Conservation (phyloP, 2,329 filamentous ascomycete species). For the Intubia oerlemansii region DNA sequence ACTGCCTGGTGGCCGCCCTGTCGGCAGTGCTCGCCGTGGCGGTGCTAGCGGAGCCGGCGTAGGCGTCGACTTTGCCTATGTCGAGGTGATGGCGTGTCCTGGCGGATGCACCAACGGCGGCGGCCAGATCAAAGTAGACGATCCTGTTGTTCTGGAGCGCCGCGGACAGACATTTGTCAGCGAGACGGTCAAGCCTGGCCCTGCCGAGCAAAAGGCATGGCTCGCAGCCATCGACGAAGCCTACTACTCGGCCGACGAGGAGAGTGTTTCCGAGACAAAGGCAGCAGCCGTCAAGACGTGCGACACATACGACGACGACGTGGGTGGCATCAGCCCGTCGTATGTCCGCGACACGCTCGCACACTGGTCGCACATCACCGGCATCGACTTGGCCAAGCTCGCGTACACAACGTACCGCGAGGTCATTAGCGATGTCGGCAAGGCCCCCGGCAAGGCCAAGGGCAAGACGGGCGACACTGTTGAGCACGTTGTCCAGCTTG, state of each 20-base stretch:
- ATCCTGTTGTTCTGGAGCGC: conserved; percentile 38
- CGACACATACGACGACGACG: no score
- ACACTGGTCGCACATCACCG: conserved; percentile 57
- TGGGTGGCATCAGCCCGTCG: conserved; percentile 44
- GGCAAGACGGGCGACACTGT: conserved; percentile 37
- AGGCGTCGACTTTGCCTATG: conserved; percentile 59
- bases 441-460: conserved; percentile 19
- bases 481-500: conserved; percentile 69
- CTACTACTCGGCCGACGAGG: conserved; percentile 59
- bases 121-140: conserved; percentile 81
- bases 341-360: conserved; percentile 46
- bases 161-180: conserved; percentile 12
- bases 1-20: conserved; percentile 53
- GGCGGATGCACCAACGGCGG: conserved; percentile 98
- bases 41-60: conserved; percentile 18
- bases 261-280: conserved; percentile 5
- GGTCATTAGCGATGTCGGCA: conserved; percentile 89
- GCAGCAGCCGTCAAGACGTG: no score
- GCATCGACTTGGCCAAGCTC: conserved; percentile 48
- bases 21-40: conserved; percentile 28
- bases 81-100: conserved; percentile 97
- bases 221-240: conserved; percentile 66
- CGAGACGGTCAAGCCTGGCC: conserved; percentile 33
- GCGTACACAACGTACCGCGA: conserved; percentile 75
- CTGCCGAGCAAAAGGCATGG: conserved; percentile 73